phyloP scores from a whole-genome alignment of 2,329 filamentous ascomycete species.

The Phialemoniopsis sp. region DNA sequence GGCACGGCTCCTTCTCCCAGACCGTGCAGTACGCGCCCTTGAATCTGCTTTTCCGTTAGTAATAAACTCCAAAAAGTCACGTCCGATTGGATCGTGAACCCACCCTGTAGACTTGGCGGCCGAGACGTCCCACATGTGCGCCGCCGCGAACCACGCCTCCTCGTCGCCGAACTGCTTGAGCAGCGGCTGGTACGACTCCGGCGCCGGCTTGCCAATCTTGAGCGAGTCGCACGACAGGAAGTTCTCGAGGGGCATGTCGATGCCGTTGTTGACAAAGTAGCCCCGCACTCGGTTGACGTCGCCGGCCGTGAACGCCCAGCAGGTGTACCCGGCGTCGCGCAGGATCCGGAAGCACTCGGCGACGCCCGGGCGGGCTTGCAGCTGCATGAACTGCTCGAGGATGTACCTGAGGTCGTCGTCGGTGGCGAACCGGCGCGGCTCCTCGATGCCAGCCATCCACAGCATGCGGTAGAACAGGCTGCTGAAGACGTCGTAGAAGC shows the following conservation, averaged over 20 bases:
- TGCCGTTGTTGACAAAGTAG: slow-evolving; percentile 40
- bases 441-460: slow-evolving; percentile 28
- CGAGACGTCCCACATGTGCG: slow-evolving; percentile 53
- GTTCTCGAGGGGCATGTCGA: slow-evolving; percentile 42
- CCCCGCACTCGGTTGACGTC: slow-evolving; percentile 40
- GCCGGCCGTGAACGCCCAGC: slow-evolving; percentile 47
- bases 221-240: slow-evolving; percentile 41
- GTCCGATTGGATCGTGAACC: too few species aligned
- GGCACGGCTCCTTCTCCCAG: too few species aligned
- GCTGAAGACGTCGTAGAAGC: slow-evolving; percentile 31
- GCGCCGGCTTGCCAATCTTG: slow-evolving; percentile 42
- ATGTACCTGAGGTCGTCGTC: slow-evolving; percentile 31
- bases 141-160: slow-evolving; percentile 45
- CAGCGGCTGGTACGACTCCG: slow-evolving; percentile 37
- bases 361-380: slow-evolving; percentile 26
- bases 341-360: slow-evolving; percentile 33
- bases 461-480: slow-evolving; percentile 39
- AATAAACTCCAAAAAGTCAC: too few species aligned
- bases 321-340: slow-evolving; percentile 37
- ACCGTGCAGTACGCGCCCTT: too few species aligned
- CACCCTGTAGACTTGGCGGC: slow-evolving; percentile 40
- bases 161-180: slow-evolving; percentile 23
- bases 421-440: slow-evolving; percentile 30
- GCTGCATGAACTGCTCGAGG: slow-evolving; percentile 25
- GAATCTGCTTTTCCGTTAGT: too few species aligned